These are phyloP conservation scores for Chytriomyces confervae DNA, from an alignment of 192 early-diverging fungal genomes.

Conservation along the genomic window DNA sequence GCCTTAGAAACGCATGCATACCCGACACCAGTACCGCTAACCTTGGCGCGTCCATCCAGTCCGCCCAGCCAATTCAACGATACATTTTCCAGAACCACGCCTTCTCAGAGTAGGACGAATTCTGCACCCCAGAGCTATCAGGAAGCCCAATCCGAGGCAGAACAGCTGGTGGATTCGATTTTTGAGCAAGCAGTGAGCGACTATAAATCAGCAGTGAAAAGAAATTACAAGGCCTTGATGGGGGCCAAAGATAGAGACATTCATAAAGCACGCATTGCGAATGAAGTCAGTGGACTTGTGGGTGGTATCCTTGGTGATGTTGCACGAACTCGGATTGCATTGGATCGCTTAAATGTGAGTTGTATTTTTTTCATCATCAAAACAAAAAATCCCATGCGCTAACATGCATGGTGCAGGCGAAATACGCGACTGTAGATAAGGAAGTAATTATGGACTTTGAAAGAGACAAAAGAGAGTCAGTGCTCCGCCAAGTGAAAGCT, in stretches of 20 bases:
- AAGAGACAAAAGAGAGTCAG: background rate
- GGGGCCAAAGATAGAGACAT: conserved; percentile 7
- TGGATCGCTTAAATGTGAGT: conserved; percentile 9
- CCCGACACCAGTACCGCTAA: too few relatives aligned
- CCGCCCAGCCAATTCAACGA: too few relatives aligned
- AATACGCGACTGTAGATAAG: conserved; percentile 9
- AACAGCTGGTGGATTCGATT: conserved; percentile 18
- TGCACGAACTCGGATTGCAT: background rate
- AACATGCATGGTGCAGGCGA: conserved; percentile 11
- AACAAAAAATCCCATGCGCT: background rate
- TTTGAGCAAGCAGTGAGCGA: conserved; percentile 10
- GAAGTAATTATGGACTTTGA: conserved; percentile 3
- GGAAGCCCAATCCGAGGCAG: background rate
- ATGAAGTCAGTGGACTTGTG: background rate
- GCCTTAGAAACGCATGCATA: too few relatives aligned
- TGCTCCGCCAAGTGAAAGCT: conserved; percentile 6
- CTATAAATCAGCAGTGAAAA: conserved; percentile 6
- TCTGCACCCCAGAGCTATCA: background rate
- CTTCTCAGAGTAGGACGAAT: background rate
- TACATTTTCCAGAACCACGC: too few relatives aligned
- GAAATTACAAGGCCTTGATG: conserved; percentile 26
- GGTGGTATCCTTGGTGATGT: background rate
- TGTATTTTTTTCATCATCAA: background rate
- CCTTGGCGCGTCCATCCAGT: too few relatives aligned
- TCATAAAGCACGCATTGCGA: background rate